Percentiles rank a stretch among this genome's conserved stretches.
phyloP scores from a whole-genome alignment of 495 filamentous ascomycete species.

The Penicilliopsis zonata region DNA sequence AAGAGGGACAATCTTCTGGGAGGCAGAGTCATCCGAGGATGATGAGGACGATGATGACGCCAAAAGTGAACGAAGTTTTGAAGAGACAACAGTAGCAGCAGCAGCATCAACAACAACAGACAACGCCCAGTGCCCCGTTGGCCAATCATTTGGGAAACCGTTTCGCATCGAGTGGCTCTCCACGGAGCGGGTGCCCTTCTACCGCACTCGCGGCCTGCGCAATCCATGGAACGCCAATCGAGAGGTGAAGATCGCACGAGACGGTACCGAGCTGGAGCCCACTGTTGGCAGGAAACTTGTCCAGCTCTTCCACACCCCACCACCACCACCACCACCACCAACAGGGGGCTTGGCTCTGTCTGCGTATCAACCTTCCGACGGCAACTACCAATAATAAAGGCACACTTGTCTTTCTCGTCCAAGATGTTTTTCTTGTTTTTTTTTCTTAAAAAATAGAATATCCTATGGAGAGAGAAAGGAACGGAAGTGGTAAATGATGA shows the following conservation, averaged over 20 bases:
- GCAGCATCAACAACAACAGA: too few species aligned
- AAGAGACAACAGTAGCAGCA: constrained; percentile 32
- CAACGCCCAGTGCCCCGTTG: constrained; percentile 20
- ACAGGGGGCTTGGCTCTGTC: neutral
- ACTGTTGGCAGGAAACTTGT: constrained; percentile 65
- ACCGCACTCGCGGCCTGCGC: constrained; percentile 77
- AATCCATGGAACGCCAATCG: constrained; percentile 95
- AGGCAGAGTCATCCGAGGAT: constrained; percentile 52
- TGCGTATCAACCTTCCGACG: neutral
- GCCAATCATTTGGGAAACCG: constrained; percentile 75
- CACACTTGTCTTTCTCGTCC: too few species aligned
- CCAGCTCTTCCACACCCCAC: constrained; percentile 54
- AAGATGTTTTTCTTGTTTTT: too few species aligned
- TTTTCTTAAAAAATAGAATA: too few species aligned
- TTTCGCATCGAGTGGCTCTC: constrained; percentile 92
- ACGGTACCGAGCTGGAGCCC: constrained; percentile 90
- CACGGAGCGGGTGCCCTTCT: constrained; percentile 77
- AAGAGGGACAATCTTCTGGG: constrained; percentile 95
- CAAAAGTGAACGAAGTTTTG: constrained; percentile 20
- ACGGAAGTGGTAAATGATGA: too few species aligned
- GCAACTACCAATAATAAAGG: neutral
- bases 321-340: neutral
- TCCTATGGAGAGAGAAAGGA: too few species aligned
- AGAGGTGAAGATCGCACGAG: constrained; percentile 92
- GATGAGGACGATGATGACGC: constrained; percentile 19